Conservation (phyloP, 1,284 basidiomycete genomes). For the Naganishia liquefaciens region DNA sequence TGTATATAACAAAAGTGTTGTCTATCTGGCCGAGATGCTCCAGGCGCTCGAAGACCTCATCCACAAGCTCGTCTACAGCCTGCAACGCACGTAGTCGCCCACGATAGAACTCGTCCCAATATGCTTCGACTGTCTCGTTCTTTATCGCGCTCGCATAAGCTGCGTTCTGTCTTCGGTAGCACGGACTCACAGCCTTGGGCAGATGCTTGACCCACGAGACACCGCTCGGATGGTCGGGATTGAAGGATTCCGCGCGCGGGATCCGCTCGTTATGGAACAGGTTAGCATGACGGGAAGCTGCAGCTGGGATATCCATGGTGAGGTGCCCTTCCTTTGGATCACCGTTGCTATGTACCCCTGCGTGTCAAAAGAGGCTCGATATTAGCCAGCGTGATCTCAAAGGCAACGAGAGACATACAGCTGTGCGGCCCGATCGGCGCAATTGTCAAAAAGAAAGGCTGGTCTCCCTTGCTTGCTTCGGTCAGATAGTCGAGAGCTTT, state of each 20-base stretch:
- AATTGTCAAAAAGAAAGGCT: slow-evolving; percentile 44
- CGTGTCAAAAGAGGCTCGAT: slow-evolving; percentile 37
- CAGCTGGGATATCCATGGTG: slow-evolving; percentile 33
- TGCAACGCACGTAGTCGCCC: slow-evolving; percentile 41
- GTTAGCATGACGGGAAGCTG: slow-evolving; percentile 38
- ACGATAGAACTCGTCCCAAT: slow-evolving; percentile 49
- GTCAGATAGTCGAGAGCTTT: slow-evolving; percentile 42
- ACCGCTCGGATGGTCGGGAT: slow-evolving; percentile 41
- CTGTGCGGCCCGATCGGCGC: slow-evolving; percentile 32
- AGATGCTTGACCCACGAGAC: slow-evolving; percentile 44
- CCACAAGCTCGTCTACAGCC: slow-evolving; percentile 47
- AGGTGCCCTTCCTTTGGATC: slow-evolving; percentile 12
- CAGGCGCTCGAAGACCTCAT: slow-evolving; percentile 41
- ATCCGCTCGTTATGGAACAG: slow-evolving; percentile 39
- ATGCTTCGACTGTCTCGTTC: slow-evolving; percentile 43
- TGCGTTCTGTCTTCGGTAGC: not conserved
- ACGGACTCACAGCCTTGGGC: slow-evolving; percentile 35
- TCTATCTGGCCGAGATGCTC: slow-evolving; percentile 41
- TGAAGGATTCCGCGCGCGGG: slow-evolving; percentile 37
- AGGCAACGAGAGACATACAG: not conserved
- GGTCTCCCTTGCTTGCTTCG: slow-evolving; percentile 32
- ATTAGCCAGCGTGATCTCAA: not conserved
- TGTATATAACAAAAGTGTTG: slow-evolving; percentile 48
- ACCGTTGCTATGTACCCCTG: slow-evolving; percentile 26
- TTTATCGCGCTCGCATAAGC: not conserved